Base-by-base conservation (phyloP, 805 yeast species). In the Monosporozyma aerobia region DNA sequence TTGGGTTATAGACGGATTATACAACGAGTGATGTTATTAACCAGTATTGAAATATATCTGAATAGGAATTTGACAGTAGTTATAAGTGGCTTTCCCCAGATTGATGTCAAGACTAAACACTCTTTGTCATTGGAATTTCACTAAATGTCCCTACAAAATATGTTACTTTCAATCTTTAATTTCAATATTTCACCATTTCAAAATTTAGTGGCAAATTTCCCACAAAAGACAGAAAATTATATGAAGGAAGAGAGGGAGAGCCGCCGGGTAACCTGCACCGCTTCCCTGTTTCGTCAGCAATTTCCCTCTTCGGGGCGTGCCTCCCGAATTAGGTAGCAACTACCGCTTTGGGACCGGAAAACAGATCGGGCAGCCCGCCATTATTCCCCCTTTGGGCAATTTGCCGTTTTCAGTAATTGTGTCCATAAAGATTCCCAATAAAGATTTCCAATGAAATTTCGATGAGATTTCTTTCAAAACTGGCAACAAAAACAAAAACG, bases 201-300 rank as follows among this genome's bases (percentile, higher is more conserved):
- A 7, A 46, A 46, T 16, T 45, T 47, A 43, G 49, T 47, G 49
- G 49, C 49, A 47, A 47, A 46, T 46, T 46, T 32, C 19, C 14
- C 4, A n/a, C 14, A 45, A 30, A 29, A 5, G 14, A 11, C 7
- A 44, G 27, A 44, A 27, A 27, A 19, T 19, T 6, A 14, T 13
- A 5, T 16, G 2, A 14, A 14, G n/a, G 3, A 13, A 13, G 13
- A 27, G 14, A 32, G 22, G 40, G 48, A 40, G 19, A 45, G 19
- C 48, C 16, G 4, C 14, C 6, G 25, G 46, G 6, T 6, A 6
- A 5, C 11, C 7, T 8, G 10, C 1, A 2, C 3, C 19, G 5
- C 9, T 19, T 40, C 6, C 44, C 44, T 19, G 10, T 40, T 40
- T 40, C 3, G 14, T 6, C 10, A 7, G 10, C 3, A n/a, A 2